phyloP scores from a whole-genome alignment of 2,329 filamentous ascomycete genomes.

The Hyphodiscus sp. region DNA sequence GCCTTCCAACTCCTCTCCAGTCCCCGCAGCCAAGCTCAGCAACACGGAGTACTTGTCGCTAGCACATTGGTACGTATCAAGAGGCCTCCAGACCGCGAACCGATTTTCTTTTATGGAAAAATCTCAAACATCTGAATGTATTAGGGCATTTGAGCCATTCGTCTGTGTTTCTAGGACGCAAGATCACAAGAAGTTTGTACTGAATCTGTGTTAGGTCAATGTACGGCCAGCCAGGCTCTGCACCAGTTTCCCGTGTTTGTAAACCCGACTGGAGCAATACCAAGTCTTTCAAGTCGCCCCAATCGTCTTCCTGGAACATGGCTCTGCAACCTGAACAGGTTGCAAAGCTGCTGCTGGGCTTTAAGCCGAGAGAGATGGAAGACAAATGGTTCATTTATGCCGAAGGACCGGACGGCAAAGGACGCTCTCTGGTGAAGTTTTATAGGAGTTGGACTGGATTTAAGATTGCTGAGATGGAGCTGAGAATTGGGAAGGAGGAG shows the following conservation, averaged over 20 bases:
- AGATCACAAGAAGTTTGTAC: too few relatives aligned
- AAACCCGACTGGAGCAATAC: too few relatives aligned
- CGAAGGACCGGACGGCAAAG: background rate
- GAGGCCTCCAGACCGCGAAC: too few relatives aligned
- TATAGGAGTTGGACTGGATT: slow-evolving; percentile 7
- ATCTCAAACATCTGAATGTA: too few relatives aligned
- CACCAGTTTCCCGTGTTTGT: background rate
- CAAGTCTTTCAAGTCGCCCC: too few relatives aligned
- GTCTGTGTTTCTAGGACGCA: too few relatives aligned
- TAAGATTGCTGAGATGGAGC: slow-evolving; percentile 3
- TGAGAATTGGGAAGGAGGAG: slow-evolving; percentile 1
- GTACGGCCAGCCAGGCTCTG: background rate
- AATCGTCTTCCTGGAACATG: slow-evolving; percentile 2
- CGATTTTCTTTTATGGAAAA: too few relatives aligned
- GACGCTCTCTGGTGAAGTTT: background rate
- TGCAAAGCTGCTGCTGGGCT: background rate
- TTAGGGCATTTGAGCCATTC: too few relatives aligned
- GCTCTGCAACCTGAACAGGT: background rate
- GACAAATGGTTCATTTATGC: slow-evolving; percentile 14
- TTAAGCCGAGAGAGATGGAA: slow-evolving; percentile 7
- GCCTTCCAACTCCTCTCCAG: too few relatives aligned
- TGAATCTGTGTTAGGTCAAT: too few relatives aligned
- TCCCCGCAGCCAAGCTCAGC: background rate
- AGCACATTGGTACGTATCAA: too few relatives aligned
- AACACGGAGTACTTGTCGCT: background rate